phyloP scores from a whole-genome alignment of 2,329 filamentous ascomycete species.

The Blastomyces percursus region DNA sequence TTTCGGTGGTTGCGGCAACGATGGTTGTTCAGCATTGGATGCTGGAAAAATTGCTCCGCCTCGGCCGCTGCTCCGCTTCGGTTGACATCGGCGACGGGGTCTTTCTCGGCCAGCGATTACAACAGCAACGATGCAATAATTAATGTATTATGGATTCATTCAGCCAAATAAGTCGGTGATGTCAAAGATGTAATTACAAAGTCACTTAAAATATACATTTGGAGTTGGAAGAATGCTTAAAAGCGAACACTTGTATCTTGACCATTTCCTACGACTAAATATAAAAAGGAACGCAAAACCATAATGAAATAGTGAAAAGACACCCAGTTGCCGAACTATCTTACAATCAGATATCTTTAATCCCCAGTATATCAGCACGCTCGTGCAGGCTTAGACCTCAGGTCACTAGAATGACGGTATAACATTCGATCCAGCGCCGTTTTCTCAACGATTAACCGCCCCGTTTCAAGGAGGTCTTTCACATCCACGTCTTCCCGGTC shows the following conservation, averaged over 20 bases:
- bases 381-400: slow-evolving; percentile 25
- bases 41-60: neutral
- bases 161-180: neutral
- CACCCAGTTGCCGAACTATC: slow-evolving; percentile 5
- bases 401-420: slow-evolving; percentile 46
- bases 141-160: neutral
- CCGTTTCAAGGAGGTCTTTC: slow-evolving; percentile 80
- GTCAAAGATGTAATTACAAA: neutral
- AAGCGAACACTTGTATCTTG: neutral
- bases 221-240: neutral
- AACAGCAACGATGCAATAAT: too few species aligned
- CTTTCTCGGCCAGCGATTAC: neutral
- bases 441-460: slow-evolving; percentile 77
- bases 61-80: neutral
- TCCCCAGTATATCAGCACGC: slow-evolving; percentile 22
- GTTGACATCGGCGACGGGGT: neutral
- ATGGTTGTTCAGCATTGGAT: neutral
- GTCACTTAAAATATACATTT: neutral
- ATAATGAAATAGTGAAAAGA: neutral
- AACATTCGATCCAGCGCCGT: slow-evolving; percentile 66
- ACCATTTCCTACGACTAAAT: neutral
- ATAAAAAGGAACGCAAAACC: neutral
- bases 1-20: neutral
- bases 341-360: slow-evolving; percentile 12
- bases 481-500: slow-evolving; percentile 76